Evolutionary conservation across 371 early-diverging fungal genomes (phyloP).

Genomic region (Apophysomyces sp.): DNA sequence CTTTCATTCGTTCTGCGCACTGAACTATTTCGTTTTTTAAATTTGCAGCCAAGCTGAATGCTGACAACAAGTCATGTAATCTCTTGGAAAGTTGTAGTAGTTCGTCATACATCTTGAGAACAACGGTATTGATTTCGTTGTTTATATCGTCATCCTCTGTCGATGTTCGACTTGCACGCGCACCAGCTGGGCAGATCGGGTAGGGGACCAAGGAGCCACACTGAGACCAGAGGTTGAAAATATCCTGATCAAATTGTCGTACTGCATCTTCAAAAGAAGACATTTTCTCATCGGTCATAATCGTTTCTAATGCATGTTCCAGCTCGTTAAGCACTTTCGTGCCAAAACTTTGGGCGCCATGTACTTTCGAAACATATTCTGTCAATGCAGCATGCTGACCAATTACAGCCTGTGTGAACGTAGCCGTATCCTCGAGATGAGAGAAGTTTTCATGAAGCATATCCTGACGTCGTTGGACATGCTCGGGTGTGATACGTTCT

Average conservation of each 20-base stretch:
- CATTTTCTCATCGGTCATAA: constrained; percentile 1
- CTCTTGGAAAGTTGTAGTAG: constrained; percentile 18
- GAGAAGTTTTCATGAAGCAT: constrained; percentile 17
- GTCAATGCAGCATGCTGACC: constrained; percentile 22
- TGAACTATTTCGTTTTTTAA: constrained; percentile 4
- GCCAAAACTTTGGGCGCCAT: constrained; percentile 1
- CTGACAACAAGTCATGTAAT: constrained; percentile 12
- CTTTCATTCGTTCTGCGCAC: neutral
- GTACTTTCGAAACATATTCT: constrained; percentile 10
- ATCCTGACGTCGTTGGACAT: constrained; percentile 33
- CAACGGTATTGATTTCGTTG: constrained; percentile 18
- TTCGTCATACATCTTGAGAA: constrained; percentile 20
- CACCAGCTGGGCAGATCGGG: constrained; percentile 30
- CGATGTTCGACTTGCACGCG: constrained; percentile 26
- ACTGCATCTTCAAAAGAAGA: neutral
- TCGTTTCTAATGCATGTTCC: constrained; percentile 9
- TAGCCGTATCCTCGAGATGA: constrained; percentile 16
- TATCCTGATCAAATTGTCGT: constrained; percentile 12
- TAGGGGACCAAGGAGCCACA: constrained; percentile 21
- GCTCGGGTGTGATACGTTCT: constrained; percentile 13
- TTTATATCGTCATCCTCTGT: constrained; percentile 30
- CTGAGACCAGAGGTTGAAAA: constrained; percentile 18
- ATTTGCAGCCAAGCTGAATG: neutral
- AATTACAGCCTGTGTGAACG: constrained; percentile 21
- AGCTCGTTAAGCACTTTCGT: neutral